phyloP scores from a whole-genome alignment of 805 yeast species.

The Vanderwaltozyma verrucispora region DNA sequence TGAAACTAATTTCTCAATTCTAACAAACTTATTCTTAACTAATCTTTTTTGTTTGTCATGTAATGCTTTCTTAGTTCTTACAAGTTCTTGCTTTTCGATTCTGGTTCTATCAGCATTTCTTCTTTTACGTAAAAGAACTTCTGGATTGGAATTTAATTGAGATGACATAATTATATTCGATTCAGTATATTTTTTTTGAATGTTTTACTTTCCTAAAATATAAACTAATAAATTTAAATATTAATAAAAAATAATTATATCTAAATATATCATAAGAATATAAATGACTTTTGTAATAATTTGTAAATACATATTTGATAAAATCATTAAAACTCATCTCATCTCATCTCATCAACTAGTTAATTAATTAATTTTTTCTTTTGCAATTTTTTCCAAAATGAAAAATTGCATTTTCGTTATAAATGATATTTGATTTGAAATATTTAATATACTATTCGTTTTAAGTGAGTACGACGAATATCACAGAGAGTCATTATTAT shows the following conservation, averaged over 20 bases:
- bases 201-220: neutral
- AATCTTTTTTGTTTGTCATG: slow-evolving; percentile 34
- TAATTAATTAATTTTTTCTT: slow-evolving; percentile 3
- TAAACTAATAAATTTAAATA: no score
- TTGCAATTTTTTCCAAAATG: no score
- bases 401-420: no score
- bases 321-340: neutral
- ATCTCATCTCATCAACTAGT: slow-evolving; percentile 11
- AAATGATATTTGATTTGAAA: no score
- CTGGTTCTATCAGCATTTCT: slow-evolving; percentile 67
- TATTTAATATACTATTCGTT: no score
- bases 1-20: slow-evolving; percentile 68
- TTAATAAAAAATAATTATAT: no score
- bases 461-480: no score
- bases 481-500: no score
- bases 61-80: slow-evolving; percentile 39
- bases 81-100: slow-evolving; percentile 61
- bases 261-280: no score
- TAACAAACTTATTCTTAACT: slow-evolving; percentile 45
- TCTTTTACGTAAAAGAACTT: slow-evolving; percentile 66
- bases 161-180: slow-evolving; percentile 1
- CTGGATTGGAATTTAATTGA: slow-evolving; percentile 49
- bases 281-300: no score
- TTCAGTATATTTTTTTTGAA: no score
- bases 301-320: no score